phyloP scores from a whole-genome alignment of 345 rosid genomes.

The Populus tremula region DNA sequence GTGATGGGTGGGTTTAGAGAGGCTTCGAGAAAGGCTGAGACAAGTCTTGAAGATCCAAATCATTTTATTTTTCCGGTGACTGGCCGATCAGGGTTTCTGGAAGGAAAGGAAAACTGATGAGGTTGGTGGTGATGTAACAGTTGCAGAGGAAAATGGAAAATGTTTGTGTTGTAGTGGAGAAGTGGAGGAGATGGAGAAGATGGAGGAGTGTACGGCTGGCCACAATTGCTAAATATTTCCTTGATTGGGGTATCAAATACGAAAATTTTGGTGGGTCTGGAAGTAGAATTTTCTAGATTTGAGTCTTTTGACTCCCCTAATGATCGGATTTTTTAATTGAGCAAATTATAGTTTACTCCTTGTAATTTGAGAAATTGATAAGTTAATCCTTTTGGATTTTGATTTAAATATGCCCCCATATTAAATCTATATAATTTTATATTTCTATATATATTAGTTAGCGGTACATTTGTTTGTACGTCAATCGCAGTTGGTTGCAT shows the following conservation, averaged over 20 bases:
- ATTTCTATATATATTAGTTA: too few relatives aligned
- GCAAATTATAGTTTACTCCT: too few relatives aligned
- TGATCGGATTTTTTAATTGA: too few relatives aligned
- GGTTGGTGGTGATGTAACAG: slow-evolving; percentile 1
- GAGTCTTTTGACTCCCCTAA: too few relatives aligned
- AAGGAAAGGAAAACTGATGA: not conserved
- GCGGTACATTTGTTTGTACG: too few relatives aligned
- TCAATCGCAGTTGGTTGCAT: too few relatives aligned
- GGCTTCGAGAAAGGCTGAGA: slow-evolving; percentile 31
- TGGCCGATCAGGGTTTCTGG: slow-evolving; percentile 10
- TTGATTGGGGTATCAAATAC: not conserved
- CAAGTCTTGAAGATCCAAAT: slow-evolving; percentile 32
- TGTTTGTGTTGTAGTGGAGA: not conserved
- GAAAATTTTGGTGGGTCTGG: not conserved
- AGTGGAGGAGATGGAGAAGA: not conserved
- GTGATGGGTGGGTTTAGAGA: slow-evolving; percentile 45
- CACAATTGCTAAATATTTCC: not conserved
- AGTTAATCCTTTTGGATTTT: too few relatives aligned
- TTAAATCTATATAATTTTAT: too few relatives aligned
- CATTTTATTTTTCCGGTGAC: slow-evolving; percentile 34
- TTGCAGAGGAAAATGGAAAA: slow-evolving; percentile 1
- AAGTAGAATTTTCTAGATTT: too few relatives aligned
- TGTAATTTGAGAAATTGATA: too few relatives aligned
- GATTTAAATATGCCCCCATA: too few relatives aligned
- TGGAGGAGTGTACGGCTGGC: not conserved